Base-by-base conservation (phyloP, 805 yeast species). In the Yamadazyma sp. region DNA sequence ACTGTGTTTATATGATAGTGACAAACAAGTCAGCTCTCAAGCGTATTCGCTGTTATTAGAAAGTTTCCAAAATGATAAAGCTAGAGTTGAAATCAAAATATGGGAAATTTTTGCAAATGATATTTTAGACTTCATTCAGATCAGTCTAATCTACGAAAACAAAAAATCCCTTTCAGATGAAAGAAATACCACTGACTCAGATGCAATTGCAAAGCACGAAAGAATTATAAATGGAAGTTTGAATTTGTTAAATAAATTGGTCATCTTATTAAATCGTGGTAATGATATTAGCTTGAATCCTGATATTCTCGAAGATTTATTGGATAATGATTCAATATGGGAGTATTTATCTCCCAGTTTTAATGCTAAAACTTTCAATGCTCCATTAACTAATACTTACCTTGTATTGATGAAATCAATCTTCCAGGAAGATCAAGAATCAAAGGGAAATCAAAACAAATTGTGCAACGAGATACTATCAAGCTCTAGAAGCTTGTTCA, bases 121-220 rank as follows among this genome's bases (percentile, higher is more conserved):
- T 35, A 70, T 86, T 10, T 45, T 84, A 12, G 74, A 74, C 31
- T 78, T 73, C 40, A 64, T 77, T 9, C 60, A 65, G 28, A 76
- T 78, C 23, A 65, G 76, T 0, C 48, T 86, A 7, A 55, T 71
- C 11, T 54, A 60, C 21, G 95, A 88, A 52, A 64, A 76, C 3
- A 70, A 70, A 4, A 78, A 73, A 11, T 73, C 87, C 0, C 56
- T 89, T 14, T 78, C 89, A 2, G 96, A 89, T 49, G 83, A 80
- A 50, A 66, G 95, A 36, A 78, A 76, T 46, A 73, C 79, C 13
- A 70, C 78, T 3, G 72, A 71, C 31, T 85, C 80, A 29, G 95
- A 87, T 40, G 71, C 85, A 0, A 64, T 65, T 19, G 58, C 78
- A 13, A 86, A 85, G 52, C 85, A 78, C 50, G 65, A 69, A 19